These are phyloP conservation scores for Penicillium diatomitis DNA, from an alignment of 495 filamentous ascomycete species.

Conservation along the genomic window DNA sequence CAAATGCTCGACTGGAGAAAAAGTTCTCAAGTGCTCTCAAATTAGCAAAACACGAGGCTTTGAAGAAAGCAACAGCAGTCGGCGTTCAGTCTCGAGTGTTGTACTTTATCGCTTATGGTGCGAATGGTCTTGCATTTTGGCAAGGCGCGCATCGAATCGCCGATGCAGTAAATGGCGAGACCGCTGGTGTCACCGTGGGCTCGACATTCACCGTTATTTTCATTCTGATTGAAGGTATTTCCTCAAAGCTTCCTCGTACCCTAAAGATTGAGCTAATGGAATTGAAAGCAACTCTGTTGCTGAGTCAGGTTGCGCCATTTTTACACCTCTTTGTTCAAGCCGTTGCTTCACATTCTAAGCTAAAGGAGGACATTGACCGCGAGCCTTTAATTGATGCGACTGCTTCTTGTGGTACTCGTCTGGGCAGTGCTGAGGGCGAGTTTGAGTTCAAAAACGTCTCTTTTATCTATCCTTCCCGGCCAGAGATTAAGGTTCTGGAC, in stretches of 20 bases:
- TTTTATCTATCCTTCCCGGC: slow-evolving; percentile 55
- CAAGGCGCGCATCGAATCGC: slow-evolving; percentile 49
- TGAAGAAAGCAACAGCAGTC: slow-evolving; percentile 50
- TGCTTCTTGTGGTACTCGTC: slow-evolving; percentile 23
- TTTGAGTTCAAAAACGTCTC: slow-evolving; percentile 46
- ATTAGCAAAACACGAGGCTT: slow-evolving; percentile 30
- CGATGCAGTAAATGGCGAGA: slow-evolving; percentile 28
- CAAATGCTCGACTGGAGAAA: slow-evolving; percentile 38
- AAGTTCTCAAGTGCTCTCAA: slow-evolving; percentile 43
- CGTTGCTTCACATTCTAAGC: slow-evolving; percentile 42
- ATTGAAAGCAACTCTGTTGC: slow-evolving; percentile 44
- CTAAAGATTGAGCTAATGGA: slow-evolving; percentile 5
- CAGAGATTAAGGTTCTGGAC: slow-evolving; percentile 44
- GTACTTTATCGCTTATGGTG: slow-evolving; percentile 57
- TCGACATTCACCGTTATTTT: slow-evolving; percentile 58
- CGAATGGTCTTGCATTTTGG: slow-evolving; percentile 60
- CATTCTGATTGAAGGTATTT: slow-evolving; percentile 52
- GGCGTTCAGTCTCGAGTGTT: slow-evolving; percentile 55
- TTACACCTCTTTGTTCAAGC: slow-evolving; percentile 50
- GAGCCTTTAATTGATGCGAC: slow-evolving; percentile 41
- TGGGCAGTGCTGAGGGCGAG: slow-evolving; percentile 27
- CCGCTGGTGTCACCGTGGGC: slow-evolving; percentile 38
- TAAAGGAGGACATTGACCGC: slow-evolving; percentile 44
- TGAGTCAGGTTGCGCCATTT: slow-evolving; percentile 57
- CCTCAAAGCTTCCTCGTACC: background rate